A percentile compares a stretch with the other conserved stretches of the same genome.
Conservation (phyloP, 441 rosid genomes). For the Erodium chrysanthum region DNA sequence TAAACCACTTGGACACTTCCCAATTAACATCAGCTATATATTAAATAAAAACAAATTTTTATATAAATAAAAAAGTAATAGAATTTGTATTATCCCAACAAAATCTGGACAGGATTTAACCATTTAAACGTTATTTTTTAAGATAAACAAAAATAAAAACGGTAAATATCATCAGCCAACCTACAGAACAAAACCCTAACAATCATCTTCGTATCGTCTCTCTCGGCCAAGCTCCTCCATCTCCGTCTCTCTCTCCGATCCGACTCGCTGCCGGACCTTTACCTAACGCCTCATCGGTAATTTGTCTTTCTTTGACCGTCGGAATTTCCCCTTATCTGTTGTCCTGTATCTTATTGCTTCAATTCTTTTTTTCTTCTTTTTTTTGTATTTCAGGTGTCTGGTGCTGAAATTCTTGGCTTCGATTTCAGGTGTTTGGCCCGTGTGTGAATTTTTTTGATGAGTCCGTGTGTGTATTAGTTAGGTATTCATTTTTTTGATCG, state of each 20-base stretch:
- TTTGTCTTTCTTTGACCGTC: not conserved
- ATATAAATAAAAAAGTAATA: no score
- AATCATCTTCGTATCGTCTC: not conserved
- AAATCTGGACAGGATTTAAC: no score
- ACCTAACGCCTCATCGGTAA: not conserved
- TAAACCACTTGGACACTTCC: no score
- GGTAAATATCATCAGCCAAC: not conserved
- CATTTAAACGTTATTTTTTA: not conserved
- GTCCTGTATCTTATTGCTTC: not conserved
- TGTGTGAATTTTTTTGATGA: no score
- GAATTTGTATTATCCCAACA: no score
- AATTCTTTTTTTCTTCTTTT: not conserved
- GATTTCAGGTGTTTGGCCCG: not conserved
- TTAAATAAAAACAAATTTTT: no score
- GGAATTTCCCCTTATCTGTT: not conserved
- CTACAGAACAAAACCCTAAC: not conserved
- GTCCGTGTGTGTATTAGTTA: not conserved
- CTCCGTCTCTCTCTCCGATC: not conserved
- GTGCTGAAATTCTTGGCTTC: not conserved
- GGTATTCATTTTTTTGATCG: no score
- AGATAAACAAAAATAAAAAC: not conserved
- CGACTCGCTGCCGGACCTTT: no score
- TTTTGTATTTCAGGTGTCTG: not conserved
- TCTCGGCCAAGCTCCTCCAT: not conserved
- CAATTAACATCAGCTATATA: no score